Conservation (phyloP, 2,329 filamentous ascomycete genomes). For the Leptographium lundbergii region DNA sequence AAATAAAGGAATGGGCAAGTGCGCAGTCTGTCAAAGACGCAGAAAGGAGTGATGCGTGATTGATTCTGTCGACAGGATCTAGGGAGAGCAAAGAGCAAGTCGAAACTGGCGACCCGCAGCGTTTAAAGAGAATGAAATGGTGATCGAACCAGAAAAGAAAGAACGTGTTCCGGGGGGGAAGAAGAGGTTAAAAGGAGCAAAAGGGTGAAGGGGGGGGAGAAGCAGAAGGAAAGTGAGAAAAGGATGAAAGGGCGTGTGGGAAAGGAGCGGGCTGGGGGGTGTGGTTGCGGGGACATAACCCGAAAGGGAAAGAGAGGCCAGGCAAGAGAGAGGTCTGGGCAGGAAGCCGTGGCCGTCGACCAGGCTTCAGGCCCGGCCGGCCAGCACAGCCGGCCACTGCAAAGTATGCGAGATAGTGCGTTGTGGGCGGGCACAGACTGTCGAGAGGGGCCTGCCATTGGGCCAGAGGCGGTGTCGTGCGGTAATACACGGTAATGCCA, state of each 20-base stretch:
- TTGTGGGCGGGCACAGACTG: no score
- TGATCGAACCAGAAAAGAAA: conserved; percentile 2
- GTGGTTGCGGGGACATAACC: not conserved
- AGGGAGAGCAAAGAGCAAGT: not conserved
- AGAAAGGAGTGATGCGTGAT: conserved; percentile 25
- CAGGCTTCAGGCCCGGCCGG: not conserved
- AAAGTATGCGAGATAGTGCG: not conserved
- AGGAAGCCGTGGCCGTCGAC: no score
- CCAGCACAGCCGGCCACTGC: not conserved
- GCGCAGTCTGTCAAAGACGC: conserved; percentile 42
- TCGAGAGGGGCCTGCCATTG: not conserved
- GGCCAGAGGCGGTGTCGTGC: not conserved
- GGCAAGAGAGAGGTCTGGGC: not conserved
- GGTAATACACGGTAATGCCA: not conserved
- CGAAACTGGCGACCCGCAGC: conserved; percentile 10
- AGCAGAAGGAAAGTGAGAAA: not conserved
- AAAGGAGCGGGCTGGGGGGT: not conserved
- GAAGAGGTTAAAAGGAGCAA: not conserved
- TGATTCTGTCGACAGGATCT: conserved; percentile 13
- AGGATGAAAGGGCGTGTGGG: not conserved
- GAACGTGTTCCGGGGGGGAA: not conserved
- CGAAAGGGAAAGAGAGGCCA: not conserved
- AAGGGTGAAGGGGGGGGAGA: not conserved
- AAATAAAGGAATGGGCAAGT: conserved; percentile 4
- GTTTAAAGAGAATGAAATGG: conserved; percentile 9